Evolutionary conservation across 352 stramenopile genomes (phyloP).

Genomic region (Globisporangium nodosum): DNA sequence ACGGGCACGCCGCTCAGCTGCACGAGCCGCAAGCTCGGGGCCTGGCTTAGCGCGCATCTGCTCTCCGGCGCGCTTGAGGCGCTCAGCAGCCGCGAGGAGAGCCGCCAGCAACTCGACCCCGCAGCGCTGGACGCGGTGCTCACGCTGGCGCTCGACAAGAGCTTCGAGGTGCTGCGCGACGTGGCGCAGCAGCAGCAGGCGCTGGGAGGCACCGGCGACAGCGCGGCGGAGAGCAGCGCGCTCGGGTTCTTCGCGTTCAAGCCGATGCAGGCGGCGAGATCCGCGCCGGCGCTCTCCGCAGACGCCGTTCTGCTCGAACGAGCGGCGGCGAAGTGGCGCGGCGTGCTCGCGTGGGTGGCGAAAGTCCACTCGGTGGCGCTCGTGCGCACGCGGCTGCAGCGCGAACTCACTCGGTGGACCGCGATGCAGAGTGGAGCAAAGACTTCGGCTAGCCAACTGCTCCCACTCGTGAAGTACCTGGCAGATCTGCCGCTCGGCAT

Average conservation of each 20-base stretch:
- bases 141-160: constrained; percentile 28
- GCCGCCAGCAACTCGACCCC: not conserved
- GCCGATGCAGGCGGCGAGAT: constrained; percentile 4
- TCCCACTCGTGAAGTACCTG: constrained; percentile 38
- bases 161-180: constrained; percentile 44
- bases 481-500: constrained; percentile 34
- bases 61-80: constrained; percentile 26
- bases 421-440: not conserved
- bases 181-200: constrained; percentile 31
- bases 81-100: not conserved
- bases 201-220: not conserved
- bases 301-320: constrained; percentile 18
- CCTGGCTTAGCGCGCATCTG: constrained; percentile 43
- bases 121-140: constrained; percentile 6
- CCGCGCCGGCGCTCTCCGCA: not conserved
- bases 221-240: not conserved
- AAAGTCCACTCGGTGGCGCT: constrained; percentile 17
- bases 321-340: constrained; percentile 17
- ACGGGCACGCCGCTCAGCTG: not conserved
- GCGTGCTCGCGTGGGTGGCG: constrained; percentile 19
- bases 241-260: constrained; percentile 56
- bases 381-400: constrained; percentile 27
- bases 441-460: not conserved
- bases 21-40: constrained; percentile 14
- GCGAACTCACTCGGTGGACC: constrained; percentile 19